Conservation (phyloP, 495 filamentous ascomycete species). For the Penicillium chermesinum region DNA sequence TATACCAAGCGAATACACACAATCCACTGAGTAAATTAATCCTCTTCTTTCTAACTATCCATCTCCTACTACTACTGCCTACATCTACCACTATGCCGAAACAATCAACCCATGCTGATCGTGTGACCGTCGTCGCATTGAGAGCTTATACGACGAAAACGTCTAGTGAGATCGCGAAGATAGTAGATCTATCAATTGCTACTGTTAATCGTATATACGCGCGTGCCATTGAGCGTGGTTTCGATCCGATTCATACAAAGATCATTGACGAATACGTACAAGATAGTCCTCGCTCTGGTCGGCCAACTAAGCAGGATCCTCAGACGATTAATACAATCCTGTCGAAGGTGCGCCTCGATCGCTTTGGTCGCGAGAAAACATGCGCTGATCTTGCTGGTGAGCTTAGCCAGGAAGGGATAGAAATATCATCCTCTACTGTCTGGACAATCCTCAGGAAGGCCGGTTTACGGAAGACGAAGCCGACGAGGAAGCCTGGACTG, state of each 20-base stretch:
- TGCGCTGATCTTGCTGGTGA: neutral
- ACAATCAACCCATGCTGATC: neutral
- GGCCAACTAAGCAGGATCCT: neutral
- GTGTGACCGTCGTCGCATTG: neutral
- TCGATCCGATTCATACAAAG: neutral
- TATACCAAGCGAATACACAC: slow-evolving; percentile 1
- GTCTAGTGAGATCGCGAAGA: neutral
- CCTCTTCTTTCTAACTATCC: neutral
- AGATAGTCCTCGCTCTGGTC: neutral
- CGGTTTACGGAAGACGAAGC: neutral
- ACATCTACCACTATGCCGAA: neutral
- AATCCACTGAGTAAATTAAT: neutral
- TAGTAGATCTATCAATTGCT: neutral
- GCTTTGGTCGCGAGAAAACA: neutral
- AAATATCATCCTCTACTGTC: neutral
- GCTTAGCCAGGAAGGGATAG: neutral
- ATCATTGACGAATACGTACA: neutral
- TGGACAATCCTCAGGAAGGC: neutral
- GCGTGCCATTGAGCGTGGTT: neutral
- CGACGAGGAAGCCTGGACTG: neutral
- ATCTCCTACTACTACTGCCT: neutral
- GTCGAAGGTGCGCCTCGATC: neutral
- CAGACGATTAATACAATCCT: neutral
- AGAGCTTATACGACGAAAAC: neutral
- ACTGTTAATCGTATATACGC: neutral